Conservation (phyloP, 371 early-diverging fungal species). For the Amoeboaphelidium protococcarum region DNA sequence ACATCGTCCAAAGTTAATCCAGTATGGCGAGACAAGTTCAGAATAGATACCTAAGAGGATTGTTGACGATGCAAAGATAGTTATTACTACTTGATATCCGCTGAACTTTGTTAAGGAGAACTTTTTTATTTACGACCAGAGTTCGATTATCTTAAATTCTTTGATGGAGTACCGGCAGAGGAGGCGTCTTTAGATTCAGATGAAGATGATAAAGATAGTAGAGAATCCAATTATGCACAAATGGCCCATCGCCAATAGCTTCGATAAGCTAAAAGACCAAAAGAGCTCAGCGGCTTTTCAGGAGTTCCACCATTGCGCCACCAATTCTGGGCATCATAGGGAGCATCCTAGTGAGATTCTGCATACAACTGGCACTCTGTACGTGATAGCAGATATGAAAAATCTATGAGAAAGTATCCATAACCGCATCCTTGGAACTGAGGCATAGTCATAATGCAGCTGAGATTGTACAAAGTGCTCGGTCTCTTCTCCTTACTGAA, state of each 20-base stretch:
- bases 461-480: slow-evolving; percentile 88
- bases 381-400: slow-evolving; percentile 89
- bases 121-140: no score
- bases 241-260: slow-evolving; percentile 50
- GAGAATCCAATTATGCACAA: slow-evolving; percentile 1
- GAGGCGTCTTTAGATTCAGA: no score
- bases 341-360: no score
- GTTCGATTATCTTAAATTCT: no score
- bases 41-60: no score
- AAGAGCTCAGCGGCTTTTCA: slow-evolving; percentile 95
- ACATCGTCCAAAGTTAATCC: slow-evolving; percentile 17
- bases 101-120: no score
- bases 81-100: no score
- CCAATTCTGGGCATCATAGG: no score
- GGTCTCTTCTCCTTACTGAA: slow-evolving; percentile 98
- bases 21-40: no score
- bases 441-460: slow-evolving; percentile 97
- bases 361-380: no score
- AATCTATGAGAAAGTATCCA: slow-evolving; percentile 88
- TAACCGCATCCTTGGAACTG: slow-evolving; percentile 94
- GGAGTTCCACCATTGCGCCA: slow-evolving; percentile 89
- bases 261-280: slow-evolving; percentile 82
- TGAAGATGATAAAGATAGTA: slow-evolving; percentile 7
- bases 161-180: no score
- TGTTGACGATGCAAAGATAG: no score